Conservation (phyloP, 345 rosid genomes). For the Cardamine resedifolia region DNA sequence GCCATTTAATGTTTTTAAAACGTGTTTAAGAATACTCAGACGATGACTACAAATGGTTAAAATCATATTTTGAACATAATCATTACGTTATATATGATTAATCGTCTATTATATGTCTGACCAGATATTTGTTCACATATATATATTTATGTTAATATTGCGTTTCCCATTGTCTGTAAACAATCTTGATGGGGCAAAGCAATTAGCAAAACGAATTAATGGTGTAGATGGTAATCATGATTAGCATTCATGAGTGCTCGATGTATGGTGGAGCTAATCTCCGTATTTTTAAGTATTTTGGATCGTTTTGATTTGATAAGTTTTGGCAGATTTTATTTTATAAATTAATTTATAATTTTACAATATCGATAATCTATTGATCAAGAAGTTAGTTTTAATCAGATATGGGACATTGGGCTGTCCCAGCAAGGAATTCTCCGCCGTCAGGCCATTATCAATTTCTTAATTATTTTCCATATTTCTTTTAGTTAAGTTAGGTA, state of each 20-base stretch:
- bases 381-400: conserved; percentile 6
- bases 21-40: conserved; percentile 33
- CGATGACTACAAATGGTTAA: conserved; percentile 11
- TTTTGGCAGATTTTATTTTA: conserved; percentile 6
- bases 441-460: conserved; percentile 36
- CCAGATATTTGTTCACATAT: background rate
- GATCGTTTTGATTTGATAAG: conserved; percentile 4
- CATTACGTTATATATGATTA: conserved; percentile 3
- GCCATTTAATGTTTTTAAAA: conserved; percentile 15
- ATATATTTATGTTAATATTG: conserved; percentile 14
- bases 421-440: conserved; percentile 32
- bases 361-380: background rate
- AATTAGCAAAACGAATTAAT: conserved; percentile 30
- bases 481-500: conserved; percentile 30
- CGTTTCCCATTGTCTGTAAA: conserved; percentile 29
- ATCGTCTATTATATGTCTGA: background rate
- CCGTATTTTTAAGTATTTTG: conserved; percentile 16
- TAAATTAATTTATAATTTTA: background rate
- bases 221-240: conserved; percentile 30
- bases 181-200: conserved; percentile 30
- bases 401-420: conserved; percentile 4
- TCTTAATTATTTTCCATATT: conserved; percentile 13
- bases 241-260: conserved; percentile 33
- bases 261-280: conserved; percentile 33
- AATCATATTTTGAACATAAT: background rate